phyloP scores from a whole-genome alignment of 177 flowering plant genomes.

The Vitis hybrid region DNA sequence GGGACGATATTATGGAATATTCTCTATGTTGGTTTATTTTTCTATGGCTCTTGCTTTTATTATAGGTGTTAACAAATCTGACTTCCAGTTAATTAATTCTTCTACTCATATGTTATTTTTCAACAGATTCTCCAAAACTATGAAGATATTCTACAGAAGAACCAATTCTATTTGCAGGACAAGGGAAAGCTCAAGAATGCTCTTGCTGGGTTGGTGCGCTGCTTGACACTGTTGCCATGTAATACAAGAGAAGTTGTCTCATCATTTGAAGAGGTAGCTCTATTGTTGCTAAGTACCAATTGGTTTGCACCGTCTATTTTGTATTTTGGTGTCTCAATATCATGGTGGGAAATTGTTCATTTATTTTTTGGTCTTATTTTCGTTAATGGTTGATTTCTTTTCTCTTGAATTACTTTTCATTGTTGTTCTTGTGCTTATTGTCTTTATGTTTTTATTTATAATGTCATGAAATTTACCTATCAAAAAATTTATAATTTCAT shows the following conservation, averaged over 20 bases:
- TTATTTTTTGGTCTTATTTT: not conserved
- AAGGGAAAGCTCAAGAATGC: constrained; percentile 60
- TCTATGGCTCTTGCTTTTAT: not conserved
- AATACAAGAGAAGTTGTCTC: constrained; percentile 31
- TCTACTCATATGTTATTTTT: not conserved
- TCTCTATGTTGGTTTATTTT: too few species aligned
- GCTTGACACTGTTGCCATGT: constrained; percentile 73
- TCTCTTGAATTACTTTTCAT: too few species aligned
- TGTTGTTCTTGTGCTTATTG: too few species aligned
- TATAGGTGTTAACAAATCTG: not conserved
- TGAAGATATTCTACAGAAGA: constrained; percentile 61
- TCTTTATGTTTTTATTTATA: too few species aligned
- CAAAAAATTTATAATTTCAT: too few species aligned
- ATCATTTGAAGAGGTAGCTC: constrained; percentile 37
- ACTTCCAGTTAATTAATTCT: not conserved
- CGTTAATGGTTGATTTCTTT: not conserved
- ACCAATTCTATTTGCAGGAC: constrained; percentile 64
- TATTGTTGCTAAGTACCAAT: not conserved
- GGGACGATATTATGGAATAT: too few species aligned
- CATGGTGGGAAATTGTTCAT: not conserved
- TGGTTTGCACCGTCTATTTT: too few species aligned
- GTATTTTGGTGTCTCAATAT: too few species aligned
- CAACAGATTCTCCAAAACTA: constrained; percentile 76
- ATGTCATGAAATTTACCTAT: too few species aligned
- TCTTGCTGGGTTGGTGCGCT: constrained; percentile 63